Conservation (phyloP, 1,139 yeast genomes). For the Candida tropicalis region DNA sequence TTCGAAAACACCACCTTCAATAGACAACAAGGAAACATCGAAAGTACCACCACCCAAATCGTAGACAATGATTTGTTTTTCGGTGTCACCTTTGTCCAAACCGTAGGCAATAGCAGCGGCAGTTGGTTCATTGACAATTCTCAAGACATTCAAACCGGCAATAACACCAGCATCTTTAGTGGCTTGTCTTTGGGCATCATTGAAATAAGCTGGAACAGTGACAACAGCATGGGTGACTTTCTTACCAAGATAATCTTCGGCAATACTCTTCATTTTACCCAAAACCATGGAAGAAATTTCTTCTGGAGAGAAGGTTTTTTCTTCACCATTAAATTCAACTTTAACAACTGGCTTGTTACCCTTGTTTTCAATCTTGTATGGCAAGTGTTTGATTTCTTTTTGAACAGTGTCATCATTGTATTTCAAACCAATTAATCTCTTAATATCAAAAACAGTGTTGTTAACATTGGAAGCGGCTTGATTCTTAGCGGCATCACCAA, state of each 20-base stretch:
- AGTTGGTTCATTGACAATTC: constrained; percentile 97
- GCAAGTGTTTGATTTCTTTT: constrained; percentile 81
- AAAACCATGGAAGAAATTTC: constrained; percentile 92
- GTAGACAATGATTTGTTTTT: constrained; percentile 52
- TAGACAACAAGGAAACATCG: constrained; percentile 53
- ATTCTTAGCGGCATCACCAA: constrained; percentile 94
- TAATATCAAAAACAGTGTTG: constrained; percentile 83
- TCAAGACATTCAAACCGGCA: constrained; percentile 91
- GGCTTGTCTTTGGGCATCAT: constrained; percentile 98
- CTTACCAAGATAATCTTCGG: constrained; percentile 88
- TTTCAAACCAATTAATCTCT: constrained; percentile 83
- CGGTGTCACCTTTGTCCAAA: constrained; percentile 70
- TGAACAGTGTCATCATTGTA: constrained; percentile 76
- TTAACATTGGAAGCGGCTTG: constrained; percentile 83
- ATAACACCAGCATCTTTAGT: constrained; percentile 97
- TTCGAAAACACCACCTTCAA: constrained; percentile 57
- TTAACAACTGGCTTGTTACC: constrained; percentile 80
- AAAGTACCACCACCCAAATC: constrained; percentile 61
- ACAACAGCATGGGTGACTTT: constrained; percentile 93
- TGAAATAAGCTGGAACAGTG: constrained; percentile 97
- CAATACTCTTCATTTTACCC: constrained; percentile 90
- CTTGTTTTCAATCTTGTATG: constrained; percentile 67
- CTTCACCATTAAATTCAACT: constrained; percentile 69
- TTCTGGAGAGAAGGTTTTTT: constrained; percentile 80
- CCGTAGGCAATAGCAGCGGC: constrained; percentile 99